Base-by-base conservation (phyloP, 257 asterid species). In the Ligustrum vulgare region DNA sequence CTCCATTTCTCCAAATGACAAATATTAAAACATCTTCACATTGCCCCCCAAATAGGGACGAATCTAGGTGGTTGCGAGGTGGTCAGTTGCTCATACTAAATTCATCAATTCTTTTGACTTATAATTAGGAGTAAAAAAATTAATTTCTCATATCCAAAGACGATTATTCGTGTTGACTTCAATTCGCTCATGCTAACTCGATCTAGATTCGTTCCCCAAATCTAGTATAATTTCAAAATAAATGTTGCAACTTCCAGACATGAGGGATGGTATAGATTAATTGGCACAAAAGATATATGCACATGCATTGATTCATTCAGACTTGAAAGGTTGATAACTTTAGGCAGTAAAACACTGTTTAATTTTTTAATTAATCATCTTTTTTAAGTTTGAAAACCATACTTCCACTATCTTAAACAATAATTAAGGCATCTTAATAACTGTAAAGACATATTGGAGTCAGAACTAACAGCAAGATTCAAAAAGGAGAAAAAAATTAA, bases 301-400 rank as follows among this genome's bases (percentile, higher is more conserved):
- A 79, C 80, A 87, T 79, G 87, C 88, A 84, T 77, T 81, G 80
- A 78, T 75, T 78, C 77, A 76, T 72, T 79, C 66, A 76, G 79
- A 77, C 73, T 69, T 25, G 64, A 76, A 72, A 82, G 86, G 75
- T 63, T 70, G 68, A 78, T 63, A 78, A 78, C 86, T 85, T 84
- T 83, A 85, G 79, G 77, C 80, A 71, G 81, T 86, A 86, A 78
- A 84, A 84, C 76, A 56, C 72, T 72, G 71, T 77, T 41, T 69
- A 58, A 22, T 15, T 73, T 56, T 45, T 71, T 81, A 82, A 69
- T 84, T 81, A 62, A 76, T 79, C 82, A 83, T 78, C 64, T 67
- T 76, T 51, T 78, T 60, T 69, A 33, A 67, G 56, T 63, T 72
- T 49, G 8, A 13, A 68, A 6, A 73, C 35, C 76, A 32, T 75